Conservation (phyloP, 495 filamentous ascomycete genomes). For the Penicillium lividum region DNA sequence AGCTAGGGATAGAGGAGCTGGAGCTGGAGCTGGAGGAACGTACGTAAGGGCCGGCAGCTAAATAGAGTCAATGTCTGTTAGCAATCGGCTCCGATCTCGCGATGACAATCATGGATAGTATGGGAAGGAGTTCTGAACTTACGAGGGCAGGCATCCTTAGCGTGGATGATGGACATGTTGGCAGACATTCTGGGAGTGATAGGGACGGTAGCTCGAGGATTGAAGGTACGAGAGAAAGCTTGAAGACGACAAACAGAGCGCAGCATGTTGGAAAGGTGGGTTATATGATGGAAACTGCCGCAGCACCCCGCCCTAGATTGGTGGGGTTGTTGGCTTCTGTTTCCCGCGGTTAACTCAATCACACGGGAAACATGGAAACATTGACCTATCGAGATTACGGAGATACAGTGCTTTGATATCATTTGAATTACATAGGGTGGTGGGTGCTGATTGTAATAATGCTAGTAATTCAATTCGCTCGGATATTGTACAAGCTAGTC, state of each 20-base stretch:
- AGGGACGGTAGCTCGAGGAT: slow-evolving; percentile 4
- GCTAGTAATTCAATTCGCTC: slow-evolving; percentile 6
- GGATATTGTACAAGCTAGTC: slow-evolving; percentile 12
- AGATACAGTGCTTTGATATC: neutral
- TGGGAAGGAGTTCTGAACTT: slow-evolving; percentile 23
- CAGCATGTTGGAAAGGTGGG: slow-evolving; percentile 27
- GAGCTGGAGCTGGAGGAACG: slow-evolving; percentile 21
- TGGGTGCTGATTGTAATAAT: neutral
- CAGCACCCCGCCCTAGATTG: slow-evolving; percentile 16
- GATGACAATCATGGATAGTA: neutral
- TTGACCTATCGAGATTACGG: neutral
- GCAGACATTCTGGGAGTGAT: slow-evolving; percentile 36
- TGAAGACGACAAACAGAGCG: slow-evolving; percentile 30
- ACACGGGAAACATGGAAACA: neutral
- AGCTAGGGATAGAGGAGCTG: neutral
- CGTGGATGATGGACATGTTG: slow-evolving; percentile 38
- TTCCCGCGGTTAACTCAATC: slow-evolving; percentile 7
- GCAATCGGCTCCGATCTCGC: slow-evolving; percentile 16
- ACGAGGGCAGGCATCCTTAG: slow-evolving; percentile 52
- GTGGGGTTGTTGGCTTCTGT: slow-evolving; percentile 31
- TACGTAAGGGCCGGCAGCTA: slow-evolving; percentile 62
- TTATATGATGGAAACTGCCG: slow-evolving; percentile 15
- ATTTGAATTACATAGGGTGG: neutral
- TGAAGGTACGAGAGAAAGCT: slow-evolving; percentile 23
- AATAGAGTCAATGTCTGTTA: slow-evolving; percentile 30